Evolutionary conservation across 257 asterid species (phyloP).

Genomic region (Verbascum thapsus): DNA sequence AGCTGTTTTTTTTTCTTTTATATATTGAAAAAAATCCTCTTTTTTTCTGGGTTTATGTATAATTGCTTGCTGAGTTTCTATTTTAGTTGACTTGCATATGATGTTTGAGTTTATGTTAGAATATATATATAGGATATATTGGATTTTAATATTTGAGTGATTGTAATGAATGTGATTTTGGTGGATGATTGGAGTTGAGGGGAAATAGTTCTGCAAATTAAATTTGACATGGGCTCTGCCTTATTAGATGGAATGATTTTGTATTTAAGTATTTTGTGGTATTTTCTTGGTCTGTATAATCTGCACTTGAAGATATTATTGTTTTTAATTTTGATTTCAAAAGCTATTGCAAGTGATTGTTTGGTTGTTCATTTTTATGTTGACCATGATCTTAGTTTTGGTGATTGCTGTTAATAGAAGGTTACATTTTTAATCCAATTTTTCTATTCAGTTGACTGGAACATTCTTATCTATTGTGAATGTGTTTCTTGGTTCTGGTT

Average conservation of each 20-base stretch:
- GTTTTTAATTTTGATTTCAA: neutral
- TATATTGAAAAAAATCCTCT: neutral
- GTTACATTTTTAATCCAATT: neutral
- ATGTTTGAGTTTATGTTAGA: conserved; percentile 16
- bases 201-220: conserved; percentile 9
- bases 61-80: neutral
- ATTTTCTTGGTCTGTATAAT: conserved; percentile 14
- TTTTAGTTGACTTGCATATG: conserved; percentile 17
- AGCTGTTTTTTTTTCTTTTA: conserved; percentile 16
- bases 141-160: conserved; percentile 18
- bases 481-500: neutral
- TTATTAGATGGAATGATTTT: conserved; percentile 1
- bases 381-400: conserved; percentile 11
- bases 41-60: neutral
- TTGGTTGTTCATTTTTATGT: conserved; percentile 32
- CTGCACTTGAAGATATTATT: neutral
- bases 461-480: conserved; percentile 19
- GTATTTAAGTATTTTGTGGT: neutral
- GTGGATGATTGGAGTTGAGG: conserved; percentile 24
- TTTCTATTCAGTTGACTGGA: neutral
- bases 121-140: conserved; percentile 20
- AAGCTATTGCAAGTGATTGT: conserved; percentile 19
- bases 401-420: conserved; percentile 16
- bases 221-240: conserved; percentile 10
- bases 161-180: conserved; percentile 19